These are phyloP conservation scores for Artemisia tridentata DNA, from an alignment of 129 eudicot genomes.

Conservation along the genomic window DNA sequence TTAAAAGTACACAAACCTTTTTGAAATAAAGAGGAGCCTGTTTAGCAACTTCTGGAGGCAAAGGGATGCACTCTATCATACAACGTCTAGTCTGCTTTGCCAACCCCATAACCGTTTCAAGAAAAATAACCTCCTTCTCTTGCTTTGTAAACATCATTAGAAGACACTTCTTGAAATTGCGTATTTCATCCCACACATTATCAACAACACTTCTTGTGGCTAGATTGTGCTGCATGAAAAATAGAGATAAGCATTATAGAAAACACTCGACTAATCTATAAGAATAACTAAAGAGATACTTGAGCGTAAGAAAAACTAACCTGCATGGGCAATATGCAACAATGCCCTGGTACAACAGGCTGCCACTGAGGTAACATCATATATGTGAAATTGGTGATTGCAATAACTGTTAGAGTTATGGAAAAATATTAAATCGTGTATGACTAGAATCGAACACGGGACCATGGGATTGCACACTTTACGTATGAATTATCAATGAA, in stretches of 20 bases:
- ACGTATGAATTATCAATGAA: too few relatives aligned
- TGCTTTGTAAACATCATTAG: constrained; percentile 92
- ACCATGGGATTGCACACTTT: too few relatives aligned
- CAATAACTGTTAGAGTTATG: too few relatives aligned
- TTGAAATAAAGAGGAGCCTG: constrained; percentile 87
- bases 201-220: constrained; percentile 75
- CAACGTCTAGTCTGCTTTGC: constrained; percentile 81
- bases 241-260: neutral
- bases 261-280: neutral
- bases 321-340: constrained; percentile 90
- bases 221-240: constrained; percentile 64
- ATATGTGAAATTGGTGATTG: constrained; percentile 90
- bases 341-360: constrained; percentile 83
- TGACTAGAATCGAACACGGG: too few relatives aligned
- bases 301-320: constrained; percentile 32
- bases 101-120: constrained; percentile 87
- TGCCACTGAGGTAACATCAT: constrained; percentile 74
- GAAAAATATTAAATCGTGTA: too few relatives aligned
- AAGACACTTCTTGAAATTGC: constrained; percentile 91
- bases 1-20: constrained; percentile 47
- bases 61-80: constrained; percentile 83
- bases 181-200: constrained; percentile 86
- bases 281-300: neutral
- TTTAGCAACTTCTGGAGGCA: constrained; percentile 72
- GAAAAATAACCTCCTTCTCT: constrained; percentile 69